A percentile compares a stretch with the other conserved stretches of the same genome.
These are phyloP conservation scores for Mycena epipterygia DNA, from an alignment of 768 basidiomycete species.

Conservation along the genomic window DNA sequence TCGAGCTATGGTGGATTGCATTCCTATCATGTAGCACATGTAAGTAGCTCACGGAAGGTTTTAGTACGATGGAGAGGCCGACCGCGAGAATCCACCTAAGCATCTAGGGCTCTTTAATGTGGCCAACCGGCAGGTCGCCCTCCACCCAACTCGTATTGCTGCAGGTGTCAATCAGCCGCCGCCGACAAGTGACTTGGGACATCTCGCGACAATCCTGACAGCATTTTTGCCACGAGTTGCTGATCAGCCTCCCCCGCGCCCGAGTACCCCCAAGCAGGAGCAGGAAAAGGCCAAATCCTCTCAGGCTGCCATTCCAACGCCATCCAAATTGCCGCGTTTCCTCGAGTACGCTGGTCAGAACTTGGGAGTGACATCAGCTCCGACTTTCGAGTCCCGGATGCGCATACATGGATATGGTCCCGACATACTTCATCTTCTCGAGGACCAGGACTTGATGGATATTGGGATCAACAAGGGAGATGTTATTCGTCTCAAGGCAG, in stretches of 20 bases:
- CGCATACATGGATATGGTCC: conserved; percentile 4
- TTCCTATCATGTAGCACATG: background rate
- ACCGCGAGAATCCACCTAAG: background rate
- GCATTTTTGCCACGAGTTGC: background rate
- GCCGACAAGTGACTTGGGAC: background rate
- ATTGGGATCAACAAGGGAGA: conserved; percentile 1
- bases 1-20: conserved; percentile 24
- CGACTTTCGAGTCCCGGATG: background rate
- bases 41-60: background rate
- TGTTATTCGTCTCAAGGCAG: conserved; percentile 1
- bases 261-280: background rate
- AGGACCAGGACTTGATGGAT: background rate
- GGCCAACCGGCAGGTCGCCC: conserved; percentile 4
- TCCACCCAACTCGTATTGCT: conserved; percentile 6
- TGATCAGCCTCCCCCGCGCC: background rate
- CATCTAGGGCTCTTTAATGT: background rate
- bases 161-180: conserved; percentile 11
- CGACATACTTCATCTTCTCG: conserved; percentile 3
- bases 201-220: conserved; percentile 8
- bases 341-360: background rate
- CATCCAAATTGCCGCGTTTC: background rate
- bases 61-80: conserved; percentile 9
- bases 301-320: background rate
- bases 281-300: background rate
- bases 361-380: background rate